Percentiles rank a stretch among this genome's conserved stretches.
These are phyloP conservation scores for Telopea speciosissima DNA, from an alignment of 177 flowering plant species.

Conservation along the genomic window DNA sequence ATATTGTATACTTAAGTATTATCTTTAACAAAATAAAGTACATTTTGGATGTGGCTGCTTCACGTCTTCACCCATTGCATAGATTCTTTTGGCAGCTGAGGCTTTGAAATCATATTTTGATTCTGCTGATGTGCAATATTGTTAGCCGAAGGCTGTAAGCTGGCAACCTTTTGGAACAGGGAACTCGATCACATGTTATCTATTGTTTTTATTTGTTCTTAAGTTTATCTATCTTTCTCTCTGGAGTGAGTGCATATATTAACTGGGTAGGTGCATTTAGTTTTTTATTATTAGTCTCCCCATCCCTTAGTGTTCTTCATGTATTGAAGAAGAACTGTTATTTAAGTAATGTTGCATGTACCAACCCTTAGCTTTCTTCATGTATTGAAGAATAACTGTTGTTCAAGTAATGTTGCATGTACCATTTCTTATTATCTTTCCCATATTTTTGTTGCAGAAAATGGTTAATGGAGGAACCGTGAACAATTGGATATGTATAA, in stretches of 20 bases:
- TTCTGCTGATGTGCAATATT: too few species aligned
- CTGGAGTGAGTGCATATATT: background rate
- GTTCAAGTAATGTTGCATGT: background rate
- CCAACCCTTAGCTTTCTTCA: background rate
- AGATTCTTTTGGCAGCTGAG: too few species aligned
- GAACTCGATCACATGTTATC: too few species aligned
- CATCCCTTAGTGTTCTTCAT: background rate
- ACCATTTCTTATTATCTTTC: slow-evolving; percentile 5
- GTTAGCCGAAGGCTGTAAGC: too few species aligned
- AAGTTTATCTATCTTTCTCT: background rate
- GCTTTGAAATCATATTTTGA: too few species aligned
- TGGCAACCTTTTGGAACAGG: too few species aligned
- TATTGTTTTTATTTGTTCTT: too few species aligned
- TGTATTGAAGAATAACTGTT: background rate
- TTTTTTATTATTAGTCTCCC: background rate
- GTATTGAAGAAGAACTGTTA: background rate
- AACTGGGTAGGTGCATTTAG: background rate
- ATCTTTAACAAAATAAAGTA: too few species aligned
- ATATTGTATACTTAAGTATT: background rate
- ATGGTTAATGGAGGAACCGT: slow-evolving; percentile 92
- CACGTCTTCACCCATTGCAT: too few species aligned
- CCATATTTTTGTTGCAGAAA: slow-evolving; percentile 44
- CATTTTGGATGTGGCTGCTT: background rate
- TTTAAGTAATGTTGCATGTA: background rate
- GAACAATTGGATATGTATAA: slow-evolving; percentile 73